A percentile compares a stretch with the other conserved stretches of the same genome.
These are phyloP conservation scores for Endoconidiophora laricicola DNA, from an alignment of 2,329 filamentous ascomycete species.

Conservation along the genomic window DNA sequence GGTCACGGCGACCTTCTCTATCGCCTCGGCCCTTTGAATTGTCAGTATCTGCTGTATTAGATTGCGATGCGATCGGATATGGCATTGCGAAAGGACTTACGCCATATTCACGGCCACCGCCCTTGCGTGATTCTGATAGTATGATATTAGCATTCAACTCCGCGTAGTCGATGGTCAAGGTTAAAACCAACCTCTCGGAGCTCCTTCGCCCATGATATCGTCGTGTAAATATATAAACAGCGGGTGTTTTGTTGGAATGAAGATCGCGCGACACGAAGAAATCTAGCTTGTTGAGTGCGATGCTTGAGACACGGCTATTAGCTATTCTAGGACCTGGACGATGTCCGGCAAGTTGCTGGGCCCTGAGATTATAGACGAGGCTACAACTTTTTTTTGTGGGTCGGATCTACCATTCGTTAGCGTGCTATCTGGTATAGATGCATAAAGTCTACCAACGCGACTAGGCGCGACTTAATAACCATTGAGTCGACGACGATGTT, in stretches of 20 bases:
- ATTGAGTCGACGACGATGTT: background rate
- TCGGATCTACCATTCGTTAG: constrained; percentile 1
- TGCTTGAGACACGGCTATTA: too few relatives aligned
- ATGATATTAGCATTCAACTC: background rate
- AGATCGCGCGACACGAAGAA: constrained; percentile 3
- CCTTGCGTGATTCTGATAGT: constrained; percentile 32
- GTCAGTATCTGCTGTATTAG: background rate
- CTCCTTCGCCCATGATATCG: constrained; percentile 54
- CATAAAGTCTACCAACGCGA: constrained; percentile 5
- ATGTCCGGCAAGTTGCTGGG: too few relatives aligned
- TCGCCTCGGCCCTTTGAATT: constrained; percentile 18
- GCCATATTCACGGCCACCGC: constrained; percentile 32
- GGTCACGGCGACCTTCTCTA: constrained; percentile 22
- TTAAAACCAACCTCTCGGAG: constrained; percentile 11
- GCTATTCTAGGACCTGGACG: too few relatives aligned
- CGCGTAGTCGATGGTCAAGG: background rate
- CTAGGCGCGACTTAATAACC: background rate
- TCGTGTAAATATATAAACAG: too few relatives aligned
- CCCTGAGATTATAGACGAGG: constrained; percentile 1
- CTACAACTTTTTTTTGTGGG: constrained; percentile 13
- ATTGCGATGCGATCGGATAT: background rate
- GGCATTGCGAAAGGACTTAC: constrained; percentile 22
- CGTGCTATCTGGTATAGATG: constrained; percentile 2
- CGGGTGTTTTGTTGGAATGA: background rate
- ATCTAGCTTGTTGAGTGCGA: too few relatives aligned